These are phyloP conservation scores for Phytophthora fragariaefolia DNA, from an alignment of 352 stramenopile species.

Conservation along the genomic window DNA sequence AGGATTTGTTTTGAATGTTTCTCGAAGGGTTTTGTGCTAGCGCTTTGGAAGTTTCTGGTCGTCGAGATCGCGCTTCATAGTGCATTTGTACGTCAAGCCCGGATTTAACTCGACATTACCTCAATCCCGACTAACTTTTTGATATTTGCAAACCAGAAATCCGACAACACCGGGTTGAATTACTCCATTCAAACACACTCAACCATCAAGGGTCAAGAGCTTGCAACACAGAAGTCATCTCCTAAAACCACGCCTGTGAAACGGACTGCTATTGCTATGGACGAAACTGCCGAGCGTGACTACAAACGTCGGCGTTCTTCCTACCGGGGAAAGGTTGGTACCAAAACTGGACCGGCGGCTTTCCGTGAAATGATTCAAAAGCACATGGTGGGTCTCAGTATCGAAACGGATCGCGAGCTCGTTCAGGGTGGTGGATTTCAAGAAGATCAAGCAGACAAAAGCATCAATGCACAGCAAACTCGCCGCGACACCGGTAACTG, in stretches of 20 bases:
- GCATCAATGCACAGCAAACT: not conserved
- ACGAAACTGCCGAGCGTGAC: conserved; percentile 8
- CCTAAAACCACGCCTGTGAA: not conserved
- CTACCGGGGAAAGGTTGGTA: conserved; percentile 56
- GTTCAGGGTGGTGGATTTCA: conserved; percentile 34
- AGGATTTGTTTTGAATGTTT: conserved; percentile 2
- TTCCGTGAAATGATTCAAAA: conserved; percentile 72
- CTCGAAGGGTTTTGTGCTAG: conserved; percentile 63
- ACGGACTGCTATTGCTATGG: conserved; percentile 2
- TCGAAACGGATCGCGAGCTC: conserved; percentile 49
- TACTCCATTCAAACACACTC: conserved; percentile 11
- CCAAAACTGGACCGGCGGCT: conserved; percentile 45
- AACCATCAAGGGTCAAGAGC: not conserved
- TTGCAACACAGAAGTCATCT: not conserved
- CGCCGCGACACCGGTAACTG: conserved; percentile 15
- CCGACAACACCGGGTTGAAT: conserved; percentile 3
- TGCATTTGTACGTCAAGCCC: conserved; percentile 49
- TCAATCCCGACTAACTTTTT: too few relatives aligned
- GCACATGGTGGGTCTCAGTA: conserved; percentile 64
- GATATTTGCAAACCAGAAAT: conserved; percentile 10
- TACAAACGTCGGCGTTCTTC: conserved; percentile 67
- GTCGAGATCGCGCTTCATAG: conserved; percentile 61
- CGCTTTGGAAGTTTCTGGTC: conserved; percentile 79
- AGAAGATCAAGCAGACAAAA: conserved; percentile 1
- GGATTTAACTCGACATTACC: too few relatives aligned